These are phyloP conservation scores for Nakazawaea molendinolei DNA, from an alignment of 805 yeast genomes.

Conservation along the genomic window DNA sequence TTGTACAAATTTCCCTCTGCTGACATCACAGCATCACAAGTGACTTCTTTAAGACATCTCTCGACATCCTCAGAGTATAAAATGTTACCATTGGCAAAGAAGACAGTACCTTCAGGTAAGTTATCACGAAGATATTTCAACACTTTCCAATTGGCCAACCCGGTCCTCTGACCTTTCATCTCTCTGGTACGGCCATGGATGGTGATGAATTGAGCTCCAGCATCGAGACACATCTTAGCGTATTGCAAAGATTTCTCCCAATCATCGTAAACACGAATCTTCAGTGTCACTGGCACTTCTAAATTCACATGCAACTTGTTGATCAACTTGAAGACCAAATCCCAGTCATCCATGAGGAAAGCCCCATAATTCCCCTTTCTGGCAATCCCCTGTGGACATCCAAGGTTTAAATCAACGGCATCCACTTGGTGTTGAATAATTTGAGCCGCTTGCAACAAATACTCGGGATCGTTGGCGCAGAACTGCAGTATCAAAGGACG, in stretches of 20 bases:
- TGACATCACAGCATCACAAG: conserved; percentile 91
- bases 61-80: conserved; percentile 79
- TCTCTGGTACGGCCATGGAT: conserved; percentile 96
- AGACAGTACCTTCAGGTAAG: conserved; percentile 72
- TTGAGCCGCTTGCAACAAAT: conserved; percentile 73
- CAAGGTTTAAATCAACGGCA: conserved; percentile 92
- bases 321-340: conserved; percentile 63
- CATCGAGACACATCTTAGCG: conserved; percentile 80
- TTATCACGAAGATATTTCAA: conserved; percentile 72
- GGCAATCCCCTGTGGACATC: conserved; percentile 99
- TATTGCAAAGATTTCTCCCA: conserved; percentile 77
- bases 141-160: conserved; percentile 88
- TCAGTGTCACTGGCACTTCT: conserved; percentile 88
- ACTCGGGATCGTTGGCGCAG: conserved; percentile 93
- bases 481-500: conserved; percentile 91
- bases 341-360: conserved; percentile 97
- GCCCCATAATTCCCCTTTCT: conserved; percentile 93
- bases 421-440: conserved; percentile 80
- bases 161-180: conserved; percentile 96
- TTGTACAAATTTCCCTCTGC: conserved; percentile 94
- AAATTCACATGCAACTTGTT: conserved; percentile 67
- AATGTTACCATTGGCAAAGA: conserved; percentile 94
- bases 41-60: conserved; percentile 56
- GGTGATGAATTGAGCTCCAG: conserved; percentile 94
- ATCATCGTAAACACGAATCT: conserved; percentile 84